Percentiles rank a stretch among this genome's conserved stretches.
These are phyloP conservation scores for Funneliformis geosporum DNA, from an alignment of 192 early-diverging fungal genomes.

Conservation along the genomic window DNA sequence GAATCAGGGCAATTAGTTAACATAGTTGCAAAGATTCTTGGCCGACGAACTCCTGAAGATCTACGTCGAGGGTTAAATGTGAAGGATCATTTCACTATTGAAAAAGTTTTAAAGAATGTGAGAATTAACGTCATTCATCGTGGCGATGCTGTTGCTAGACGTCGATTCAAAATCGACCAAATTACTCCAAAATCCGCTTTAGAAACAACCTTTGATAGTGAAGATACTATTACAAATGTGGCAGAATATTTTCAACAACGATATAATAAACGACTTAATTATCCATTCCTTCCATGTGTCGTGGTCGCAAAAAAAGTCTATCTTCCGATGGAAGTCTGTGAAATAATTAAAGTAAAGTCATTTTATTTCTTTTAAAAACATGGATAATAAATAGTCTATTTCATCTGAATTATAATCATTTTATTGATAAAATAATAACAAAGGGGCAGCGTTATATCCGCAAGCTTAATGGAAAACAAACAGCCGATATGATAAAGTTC, in stretches of 20 bases:
- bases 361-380: too few species aligned
- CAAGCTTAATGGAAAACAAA: not conserved
- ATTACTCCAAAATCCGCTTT: constrained; percentile 67
- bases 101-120: constrained; percentile 55
- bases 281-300: constrained; percentile 82
- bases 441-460: not conserved
- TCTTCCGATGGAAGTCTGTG: constrained; percentile 92
- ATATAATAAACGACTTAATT: constrained; percentile 72
- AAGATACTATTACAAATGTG: constrained; percentile 60
- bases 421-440: too few species aligned
- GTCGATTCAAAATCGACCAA: constrained; percentile 72
- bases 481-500: not conserved
- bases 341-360: constrained; percentile 52
- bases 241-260: constrained; percentile 75
- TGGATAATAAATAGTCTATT: too few species aligned
- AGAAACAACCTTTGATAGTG: constrained; percentile 67
- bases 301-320: constrained; percentile 68
- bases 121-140: constrained; percentile 62
- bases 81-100: constrained; percentile 48
- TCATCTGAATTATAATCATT: too few species aligned
- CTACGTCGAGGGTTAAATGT: constrained; percentile 49
- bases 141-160: constrained; percentile 54
- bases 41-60: constrained; percentile 48
- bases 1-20: constrained; percentile 70
- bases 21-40: constrained; percentile 69